Evolutionary conservation across 257 asterid species (phyloP).

Genomic region (Gynochthodes officinalis): DNA sequence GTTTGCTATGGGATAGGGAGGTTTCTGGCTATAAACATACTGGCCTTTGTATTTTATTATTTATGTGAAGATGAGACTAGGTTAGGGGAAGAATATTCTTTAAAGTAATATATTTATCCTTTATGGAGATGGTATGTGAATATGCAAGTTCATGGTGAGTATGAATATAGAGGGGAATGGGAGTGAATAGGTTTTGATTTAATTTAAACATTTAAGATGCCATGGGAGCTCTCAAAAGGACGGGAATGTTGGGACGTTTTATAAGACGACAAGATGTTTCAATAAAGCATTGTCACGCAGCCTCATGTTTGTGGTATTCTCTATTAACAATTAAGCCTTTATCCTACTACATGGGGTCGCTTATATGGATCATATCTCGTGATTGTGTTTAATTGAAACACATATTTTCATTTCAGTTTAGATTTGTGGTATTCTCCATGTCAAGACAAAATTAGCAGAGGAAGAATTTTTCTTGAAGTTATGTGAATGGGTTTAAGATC

Average conservation of each 20-base stretch:
- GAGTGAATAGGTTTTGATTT: no score
- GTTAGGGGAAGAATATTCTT: no score
- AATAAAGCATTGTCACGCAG: neutral
- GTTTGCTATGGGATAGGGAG: neutral
- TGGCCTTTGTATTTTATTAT: no score
- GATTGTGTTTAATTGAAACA: no score
- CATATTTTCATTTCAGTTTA: no score
- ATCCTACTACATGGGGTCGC: no score
- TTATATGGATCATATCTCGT: no score
- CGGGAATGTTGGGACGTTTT: no score
- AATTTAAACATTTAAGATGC: no score
- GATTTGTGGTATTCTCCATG: neutral
- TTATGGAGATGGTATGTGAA: neutral
- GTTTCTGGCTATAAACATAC: neutral
- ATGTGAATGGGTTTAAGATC: neutral
- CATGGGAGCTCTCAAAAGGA: no score
- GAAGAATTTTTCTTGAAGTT: neutral
- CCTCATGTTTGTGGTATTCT: neutral
- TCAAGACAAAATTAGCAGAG: neutral
- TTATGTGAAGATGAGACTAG: no score
- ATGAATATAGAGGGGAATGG: neutral
- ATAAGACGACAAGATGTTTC: neutral
- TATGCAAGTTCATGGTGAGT: neutral
- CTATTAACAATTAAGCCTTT: no score
- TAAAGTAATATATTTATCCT: neutral